These are phyloP conservation scores for Nicotiana obtusifolia DNA, from an alignment of 257 asterid genomes.

Conservation along the genomic window DNA sequence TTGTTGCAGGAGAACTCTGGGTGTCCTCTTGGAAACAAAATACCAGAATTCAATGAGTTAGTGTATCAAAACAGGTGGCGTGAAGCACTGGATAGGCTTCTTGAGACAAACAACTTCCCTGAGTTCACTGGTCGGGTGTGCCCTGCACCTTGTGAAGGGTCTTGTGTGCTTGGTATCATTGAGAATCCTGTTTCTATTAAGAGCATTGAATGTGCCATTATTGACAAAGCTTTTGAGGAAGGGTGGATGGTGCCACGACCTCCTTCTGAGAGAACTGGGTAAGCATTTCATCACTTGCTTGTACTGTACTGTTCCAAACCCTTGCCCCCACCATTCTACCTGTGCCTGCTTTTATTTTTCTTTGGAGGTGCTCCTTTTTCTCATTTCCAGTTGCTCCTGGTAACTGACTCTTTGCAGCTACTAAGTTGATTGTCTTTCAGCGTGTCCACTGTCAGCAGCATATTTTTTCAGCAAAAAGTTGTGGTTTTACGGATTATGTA, in stretches of 20 bases:
- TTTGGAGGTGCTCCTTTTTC: neutral
- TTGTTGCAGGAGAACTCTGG: conserved; percentile 83
- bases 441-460: neutral
- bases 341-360: neutral
- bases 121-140: conserved; percentile 99
- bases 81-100: conserved; percentile 95
- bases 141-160: conserved; percentile 99
- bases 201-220: conserved; percentile 90
- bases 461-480: neutral
- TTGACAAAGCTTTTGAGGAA: conserved; percentile 91
- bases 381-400: neutral
- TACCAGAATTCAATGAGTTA: conserved; percentile 95
- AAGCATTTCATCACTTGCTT: conserved; percentile 17
- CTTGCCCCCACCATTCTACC: neutral
- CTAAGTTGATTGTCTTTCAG: neutral
- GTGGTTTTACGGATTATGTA: neutral
- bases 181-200: conserved; percentile 97
- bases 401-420: too few relatives aligned
- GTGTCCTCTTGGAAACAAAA: conserved; percentile 98
- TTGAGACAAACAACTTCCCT: conserved; percentile 97
- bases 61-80: conserved; percentile 99
- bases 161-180: conserved; percentile 97
- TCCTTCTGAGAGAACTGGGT: conserved; percentile 80
- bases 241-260: conserved; percentile 99
- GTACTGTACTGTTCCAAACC: neutral